A percentile compares a stretch with the other conserved stretches of the same genome.
Evolutionary conservation across 257 asterid species (phyloP).

Genomic region (Orobanche coerulescens): DNA sequence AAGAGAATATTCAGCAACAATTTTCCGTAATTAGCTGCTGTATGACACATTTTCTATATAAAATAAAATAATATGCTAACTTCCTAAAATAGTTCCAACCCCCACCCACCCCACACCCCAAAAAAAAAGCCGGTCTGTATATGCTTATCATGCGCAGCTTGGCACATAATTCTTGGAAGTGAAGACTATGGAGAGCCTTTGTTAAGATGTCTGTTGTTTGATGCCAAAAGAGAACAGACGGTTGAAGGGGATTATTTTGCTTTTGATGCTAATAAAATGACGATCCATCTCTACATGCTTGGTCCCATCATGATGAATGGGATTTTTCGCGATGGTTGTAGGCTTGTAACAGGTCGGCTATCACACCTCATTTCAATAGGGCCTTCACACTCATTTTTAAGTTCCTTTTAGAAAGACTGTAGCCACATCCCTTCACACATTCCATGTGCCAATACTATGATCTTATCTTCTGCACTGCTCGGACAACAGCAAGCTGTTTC

Average conservation of each 20-base stretch:
- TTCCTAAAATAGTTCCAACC: background rate
- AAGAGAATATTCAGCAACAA: too few relatives aligned
- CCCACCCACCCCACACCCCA: too few relatives aligned
- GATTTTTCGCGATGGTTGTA: background rate
- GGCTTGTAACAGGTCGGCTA: background rate
- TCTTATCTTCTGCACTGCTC: background rate
- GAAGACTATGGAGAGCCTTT: background rate
- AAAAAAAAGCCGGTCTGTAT: background rate
- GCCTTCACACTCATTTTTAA: background rate
- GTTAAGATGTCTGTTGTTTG: background rate
- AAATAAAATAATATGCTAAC: background rate
- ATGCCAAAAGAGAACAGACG: background rate
- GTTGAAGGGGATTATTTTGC: background rate
- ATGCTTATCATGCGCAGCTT: constrained; percentile 11
- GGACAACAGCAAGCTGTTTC: background rate
- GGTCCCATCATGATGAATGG: background rate
- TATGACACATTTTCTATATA: too few relatives aligned
- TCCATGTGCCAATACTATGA: background rate
- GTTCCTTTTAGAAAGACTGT: background rate
- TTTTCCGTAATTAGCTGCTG: too few relatives aligned
- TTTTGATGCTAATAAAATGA: background rate
- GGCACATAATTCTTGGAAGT: background rate
- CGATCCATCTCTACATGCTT: background rate
- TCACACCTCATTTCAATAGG: background rate
- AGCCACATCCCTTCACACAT: background rate